Evolutionary conservation across 2,329 filamentous ascomycete species (phyloP).

Genomic region (Macrophomina tecta): DNA sequence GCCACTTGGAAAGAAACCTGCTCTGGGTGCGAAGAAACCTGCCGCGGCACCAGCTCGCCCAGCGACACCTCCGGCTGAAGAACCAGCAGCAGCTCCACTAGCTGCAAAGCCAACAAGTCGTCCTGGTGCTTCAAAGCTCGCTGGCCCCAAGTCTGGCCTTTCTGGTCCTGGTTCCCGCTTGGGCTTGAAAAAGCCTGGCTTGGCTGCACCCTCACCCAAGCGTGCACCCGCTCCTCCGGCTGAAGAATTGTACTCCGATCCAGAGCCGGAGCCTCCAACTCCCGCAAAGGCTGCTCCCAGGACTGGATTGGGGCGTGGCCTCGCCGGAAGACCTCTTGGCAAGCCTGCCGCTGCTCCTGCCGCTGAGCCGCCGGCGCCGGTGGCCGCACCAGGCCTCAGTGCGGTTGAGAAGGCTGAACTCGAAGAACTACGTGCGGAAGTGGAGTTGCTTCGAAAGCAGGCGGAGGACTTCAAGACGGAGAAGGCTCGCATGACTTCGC

Average conservation of each 20-base stretch:
- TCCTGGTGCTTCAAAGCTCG: conserved; percentile 48
- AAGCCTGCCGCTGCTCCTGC: conserved; percentile 61
- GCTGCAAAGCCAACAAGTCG: conserved; percentile 66
- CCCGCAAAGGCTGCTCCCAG: conserved; percentile 60
- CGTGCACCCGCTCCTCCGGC: conserved; percentile 53
- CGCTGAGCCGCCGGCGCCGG: conserved; percentile 56
- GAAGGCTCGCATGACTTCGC: conserved; percentile 78
- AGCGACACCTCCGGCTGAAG: conserved; percentile 42
- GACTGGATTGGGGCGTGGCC: conserved; percentile 71
- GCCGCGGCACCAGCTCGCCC: conserved; percentile 46
- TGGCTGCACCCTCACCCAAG: conserved; percentile 22
- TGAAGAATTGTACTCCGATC: conserved; percentile 58
- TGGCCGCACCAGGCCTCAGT: conserved; percentile 67
- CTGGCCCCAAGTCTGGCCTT: conserved; percentile 49
- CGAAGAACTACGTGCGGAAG: conserved; percentile 83
- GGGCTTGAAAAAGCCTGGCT: conserved; percentile 51
- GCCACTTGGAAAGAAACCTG: conserved; percentile 58
- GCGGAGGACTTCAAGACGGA: conserved; percentile 84
- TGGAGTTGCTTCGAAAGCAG: conserved; percentile 76
- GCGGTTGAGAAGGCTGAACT: conserved; percentile 90
- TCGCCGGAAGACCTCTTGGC: conserved; percentile 83
- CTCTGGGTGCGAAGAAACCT: conserved; percentile 59
- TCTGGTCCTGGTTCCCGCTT: conserved; percentile 42
- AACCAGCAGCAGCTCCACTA: conserved; percentile 59
- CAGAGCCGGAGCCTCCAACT: conserved; percentile 49